Evolutionary conservation across 371 early-diverging fungal species (phyloP).

Genomic region (Rhizopus sp.): DNA sequence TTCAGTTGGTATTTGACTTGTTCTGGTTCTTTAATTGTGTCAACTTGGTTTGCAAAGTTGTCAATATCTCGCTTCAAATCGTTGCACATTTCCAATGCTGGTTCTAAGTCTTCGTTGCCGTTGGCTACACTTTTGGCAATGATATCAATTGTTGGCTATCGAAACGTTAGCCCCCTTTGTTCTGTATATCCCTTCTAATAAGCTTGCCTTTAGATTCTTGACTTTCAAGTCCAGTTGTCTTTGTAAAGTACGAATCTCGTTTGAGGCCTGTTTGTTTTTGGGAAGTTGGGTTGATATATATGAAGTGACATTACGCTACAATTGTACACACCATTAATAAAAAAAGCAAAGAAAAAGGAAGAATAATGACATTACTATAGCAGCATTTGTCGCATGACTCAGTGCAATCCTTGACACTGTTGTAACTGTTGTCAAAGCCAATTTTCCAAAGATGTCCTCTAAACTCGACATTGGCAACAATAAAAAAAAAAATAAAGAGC

Average conservation of each 20-base stretch:
- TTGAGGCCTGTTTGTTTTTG: slow-evolving; percentile 34
- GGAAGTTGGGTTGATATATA: slow-evolving; percentile 49
- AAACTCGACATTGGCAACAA: slow-evolving; percentile 40
- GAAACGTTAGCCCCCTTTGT: slow-evolving; percentile 10
- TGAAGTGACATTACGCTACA: slow-evolving; percentile 57
- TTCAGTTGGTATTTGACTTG: slow-evolving; percentile 43
- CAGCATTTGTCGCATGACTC: slow-evolving; percentile 68
- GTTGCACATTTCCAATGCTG: slow-evolving; percentile 65
- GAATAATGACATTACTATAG: slow-evolving; percentile 45
- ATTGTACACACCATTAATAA: too few species aligned
- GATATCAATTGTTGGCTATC: slow-evolving; percentile 70
- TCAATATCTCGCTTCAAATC: slow-evolving; percentile 60
- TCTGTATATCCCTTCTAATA: neutral
- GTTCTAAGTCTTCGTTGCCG: slow-evolving; percentile 62
- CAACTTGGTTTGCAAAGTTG: slow-evolving; percentile 42
- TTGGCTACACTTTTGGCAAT: slow-evolving; percentile 67
- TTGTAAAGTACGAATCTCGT: slow-evolving; percentile 35
- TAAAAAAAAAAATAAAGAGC: neutral
- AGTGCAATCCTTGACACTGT: slow-evolving; percentile 78
- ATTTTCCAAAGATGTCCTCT: slow-evolving; percentile 67
- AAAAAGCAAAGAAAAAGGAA: neutral
- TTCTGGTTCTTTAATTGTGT: slow-evolving; percentile 19
- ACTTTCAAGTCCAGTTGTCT: slow-evolving; percentile 49
- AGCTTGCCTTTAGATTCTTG: slow-evolving; percentile 47
- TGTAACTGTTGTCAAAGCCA: slow-evolving; percentile 69